Evolutionary conservation across 441 rosid genomes (phyloP).

Genomic region (Mallotus repandus): DNA sequence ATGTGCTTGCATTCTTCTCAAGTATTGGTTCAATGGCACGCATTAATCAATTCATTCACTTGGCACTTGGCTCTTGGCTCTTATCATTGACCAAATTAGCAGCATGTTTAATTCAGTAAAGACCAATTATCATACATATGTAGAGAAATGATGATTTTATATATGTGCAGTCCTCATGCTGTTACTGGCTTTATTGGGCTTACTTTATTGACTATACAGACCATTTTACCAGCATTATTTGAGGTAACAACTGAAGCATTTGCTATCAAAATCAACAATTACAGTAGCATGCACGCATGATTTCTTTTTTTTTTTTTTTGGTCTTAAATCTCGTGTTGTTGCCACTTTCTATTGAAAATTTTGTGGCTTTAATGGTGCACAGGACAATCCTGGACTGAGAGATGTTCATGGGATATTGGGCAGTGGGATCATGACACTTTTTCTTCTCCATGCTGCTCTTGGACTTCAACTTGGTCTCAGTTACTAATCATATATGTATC

Average conservation of each 20-base stretch:
- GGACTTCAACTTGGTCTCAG: conserved; percentile 91
- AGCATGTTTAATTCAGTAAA: too few relatives aligned
- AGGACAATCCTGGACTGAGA: conserved; percentile 81
- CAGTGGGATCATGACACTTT: conserved; percentile 86
- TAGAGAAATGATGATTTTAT: neutral
- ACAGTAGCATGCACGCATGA: neutral
- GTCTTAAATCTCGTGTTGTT: too few relatives aligned
- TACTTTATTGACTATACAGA: conserved; percentile 65
- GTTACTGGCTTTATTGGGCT: conserved; percentile 77
- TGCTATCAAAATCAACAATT: neutral
- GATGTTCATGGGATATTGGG: conserved; percentile 83
- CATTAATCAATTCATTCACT: neutral
- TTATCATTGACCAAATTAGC: too few relatives aligned
- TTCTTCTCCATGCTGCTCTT: conserved; percentile 67
- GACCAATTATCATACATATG: too few relatives aligned
- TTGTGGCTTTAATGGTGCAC: conserved; percentile 9
- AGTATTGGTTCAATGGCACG: neutral
- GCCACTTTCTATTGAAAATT: neutral
- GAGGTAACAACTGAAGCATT: conserved; percentile 46
- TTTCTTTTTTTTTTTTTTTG: neutral
- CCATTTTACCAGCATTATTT: conserved; percentile 66
- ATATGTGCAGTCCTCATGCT: conserved; percentile 80
- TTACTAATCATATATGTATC: conserved; percentile 31
- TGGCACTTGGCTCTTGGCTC: too few relatives aligned
- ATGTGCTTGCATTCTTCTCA: neutral